Evolutionary conservation across 805 yeast species (phyloP).

Genomic region (Zygotorulaspora chibaensis): DNA sequence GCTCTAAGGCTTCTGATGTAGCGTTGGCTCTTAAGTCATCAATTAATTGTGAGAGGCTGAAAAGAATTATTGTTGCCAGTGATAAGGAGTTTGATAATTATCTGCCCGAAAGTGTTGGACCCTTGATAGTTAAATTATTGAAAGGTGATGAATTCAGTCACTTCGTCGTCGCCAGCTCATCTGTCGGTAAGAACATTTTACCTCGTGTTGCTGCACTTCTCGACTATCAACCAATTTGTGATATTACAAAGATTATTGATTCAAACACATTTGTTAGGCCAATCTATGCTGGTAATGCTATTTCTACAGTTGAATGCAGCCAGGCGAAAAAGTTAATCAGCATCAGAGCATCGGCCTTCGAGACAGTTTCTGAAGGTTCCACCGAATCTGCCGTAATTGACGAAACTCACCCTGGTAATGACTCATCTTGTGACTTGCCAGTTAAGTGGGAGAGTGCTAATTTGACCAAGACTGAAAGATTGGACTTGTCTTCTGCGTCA

Average conservation of each 20-base stretch:
- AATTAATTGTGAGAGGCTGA: conserved; percentile 31
- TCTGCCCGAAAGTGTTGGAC: conserved; percentile 77
- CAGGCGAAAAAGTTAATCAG: conserved; percentile 68
- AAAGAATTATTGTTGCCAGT: conserved; percentile 52
- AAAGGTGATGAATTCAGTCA: conserved; percentile 46
- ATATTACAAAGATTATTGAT: conserved; percentile 63
- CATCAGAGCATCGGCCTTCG: conserved; percentile 82
- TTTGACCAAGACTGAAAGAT: conserved; percentile 70
- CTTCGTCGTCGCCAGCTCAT: conserved; percentile 75
- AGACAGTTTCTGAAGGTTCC: conserved; percentile 40
- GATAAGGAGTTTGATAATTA: conserved; percentile 59
- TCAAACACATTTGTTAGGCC: conserved; percentile 82
- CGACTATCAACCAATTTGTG: conserved; percentile 85
- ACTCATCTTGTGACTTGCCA: conserved; percentile 31
- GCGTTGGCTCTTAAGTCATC: conserved; percentile 35
- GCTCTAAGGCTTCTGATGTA: conserved; percentile 53
- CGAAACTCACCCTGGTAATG: conserved; percentile 39
- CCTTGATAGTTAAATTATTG: conserved; percentile 48
- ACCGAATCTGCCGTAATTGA: conserved; percentile 43
- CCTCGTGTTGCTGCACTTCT: conserved; percentile 85
- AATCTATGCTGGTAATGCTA: conserved; percentile 92
- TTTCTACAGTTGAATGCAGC: conserved; percentile 68
- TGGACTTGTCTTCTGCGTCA: conserved; percentile 82
- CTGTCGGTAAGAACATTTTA: conserved; percentile 79
- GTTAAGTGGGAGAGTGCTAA: conserved; percentile 73